Conservation (phyloP, 805 yeast genomes). For the Saccharomycopsis capsularis region DNA sequence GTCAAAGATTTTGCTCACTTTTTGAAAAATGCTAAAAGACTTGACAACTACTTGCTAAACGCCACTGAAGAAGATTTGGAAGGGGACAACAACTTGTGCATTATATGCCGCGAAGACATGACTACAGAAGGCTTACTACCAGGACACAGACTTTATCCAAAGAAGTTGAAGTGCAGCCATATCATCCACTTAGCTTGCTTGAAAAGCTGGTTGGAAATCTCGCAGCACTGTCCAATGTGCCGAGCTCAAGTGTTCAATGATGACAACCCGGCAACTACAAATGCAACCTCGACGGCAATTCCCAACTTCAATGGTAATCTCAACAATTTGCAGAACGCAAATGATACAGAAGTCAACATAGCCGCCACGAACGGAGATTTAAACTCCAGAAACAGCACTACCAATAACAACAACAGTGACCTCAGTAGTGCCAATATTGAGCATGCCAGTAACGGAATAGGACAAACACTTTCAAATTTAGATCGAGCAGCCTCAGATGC, state of each 20-base stretch:
- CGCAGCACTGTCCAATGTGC: constrained; percentile 92
- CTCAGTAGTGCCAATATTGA: too few species aligned
- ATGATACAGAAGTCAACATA: too few species aligned
- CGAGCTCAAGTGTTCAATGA: constrained; percentile 36
- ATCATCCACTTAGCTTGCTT: constrained; percentile 85
- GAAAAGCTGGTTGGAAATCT: constrained; percentile 87
- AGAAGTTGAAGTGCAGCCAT: constrained; percentile 77
- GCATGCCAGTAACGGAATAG: too few species aligned
- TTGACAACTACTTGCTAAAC: constrained; percentile 55
- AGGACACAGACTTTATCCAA: constrained; percentile 52
- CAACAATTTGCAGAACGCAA: too few species aligned
- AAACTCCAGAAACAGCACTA: too few species aligned
- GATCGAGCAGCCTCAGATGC: too few species aligned
- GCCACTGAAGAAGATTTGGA: constrained; percentile 60
- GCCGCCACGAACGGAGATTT: too few species aligned
- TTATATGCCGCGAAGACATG: constrained; percentile 92
- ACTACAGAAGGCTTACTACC: constrained; percentile 31
- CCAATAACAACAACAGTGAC: too few species aligned
- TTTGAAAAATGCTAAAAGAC: constrained; percentile 43
- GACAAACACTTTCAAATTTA: too few species aligned
- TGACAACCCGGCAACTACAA: not conserved
- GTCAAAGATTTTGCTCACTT: constrained; percentile 33
- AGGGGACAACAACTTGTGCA: constrained; percentile 61
- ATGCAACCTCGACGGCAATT: not conserved
- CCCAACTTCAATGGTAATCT: not conserved